These are phyloP conservation scores for Penicillium paneum DNA, from an alignment of 2,329 filamentous ascomycete species.

Conservation along the genomic window DNA sequence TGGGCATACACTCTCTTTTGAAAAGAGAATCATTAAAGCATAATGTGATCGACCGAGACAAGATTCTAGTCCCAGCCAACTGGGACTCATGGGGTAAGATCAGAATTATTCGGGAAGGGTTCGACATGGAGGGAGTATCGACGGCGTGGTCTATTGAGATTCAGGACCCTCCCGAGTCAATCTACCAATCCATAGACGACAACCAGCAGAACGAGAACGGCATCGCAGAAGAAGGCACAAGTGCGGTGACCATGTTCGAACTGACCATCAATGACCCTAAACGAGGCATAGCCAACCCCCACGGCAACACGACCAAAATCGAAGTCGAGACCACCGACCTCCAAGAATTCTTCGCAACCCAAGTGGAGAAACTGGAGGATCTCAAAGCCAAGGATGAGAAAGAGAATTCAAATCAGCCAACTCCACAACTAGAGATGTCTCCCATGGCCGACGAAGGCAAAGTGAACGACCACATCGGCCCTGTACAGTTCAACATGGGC, in stretches of 20 bases:
- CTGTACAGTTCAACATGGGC: constrained; percentile 96
- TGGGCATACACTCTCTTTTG: constrained; percentile 80
- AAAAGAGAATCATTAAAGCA: constrained; percentile 77
- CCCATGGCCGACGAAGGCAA: constrained; percentile 41
- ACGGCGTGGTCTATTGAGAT: constrained; percentile 83
- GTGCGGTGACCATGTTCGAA: constrained; percentile 72
- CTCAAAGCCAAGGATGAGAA: constrained; percentile 56
- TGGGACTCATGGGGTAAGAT: constrained; percentile 99
- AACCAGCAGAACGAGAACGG: constrained; percentile 21
- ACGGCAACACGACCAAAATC: constrained; percentile 42
- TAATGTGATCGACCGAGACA: constrained; percentile 89
- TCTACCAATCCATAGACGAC: constrained; percentile 26
- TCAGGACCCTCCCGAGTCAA: constrained; percentile 50
- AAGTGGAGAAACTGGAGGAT: constrained; percentile 72
- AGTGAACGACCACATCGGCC: constrained; percentile 79
- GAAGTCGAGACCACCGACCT: constrained; percentile 70
- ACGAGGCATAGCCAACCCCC: constrained; percentile 55
- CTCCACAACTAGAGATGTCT: constrained; percentile 36
- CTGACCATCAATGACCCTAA: constrained; percentile 74
- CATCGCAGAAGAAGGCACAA: constrained; percentile 43
- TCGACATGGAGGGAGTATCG: constrained; percentile 84
- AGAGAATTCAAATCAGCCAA: constrained; percentile 35
- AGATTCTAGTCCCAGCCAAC: constrained; percentile 90
- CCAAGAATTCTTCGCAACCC: constrained; percentile 72
- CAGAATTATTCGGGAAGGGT: constrained; percentile 81